Percentiles rank a stretch among this genome's conserved stretches.
phyloP scores from a whole-genome alignment of 2,329 filamentous ascomycete genomes.

The Teratosphaeria viscida region DNA sequence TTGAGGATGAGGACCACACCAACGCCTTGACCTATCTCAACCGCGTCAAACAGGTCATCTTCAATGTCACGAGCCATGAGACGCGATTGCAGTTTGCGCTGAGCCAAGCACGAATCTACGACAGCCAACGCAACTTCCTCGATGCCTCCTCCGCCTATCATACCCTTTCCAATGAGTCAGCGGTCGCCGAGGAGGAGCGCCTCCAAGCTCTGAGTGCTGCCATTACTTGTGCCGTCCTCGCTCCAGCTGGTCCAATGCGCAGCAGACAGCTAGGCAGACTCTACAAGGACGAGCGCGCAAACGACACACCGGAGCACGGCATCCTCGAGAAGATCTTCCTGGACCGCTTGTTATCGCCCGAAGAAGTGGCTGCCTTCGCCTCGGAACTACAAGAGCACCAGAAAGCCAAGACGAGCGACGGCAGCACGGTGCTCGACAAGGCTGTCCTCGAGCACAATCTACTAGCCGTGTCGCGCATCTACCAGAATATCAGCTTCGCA shows the following conservation, averaged over 20 bases:
- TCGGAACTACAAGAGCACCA: constrained; percentile 75
- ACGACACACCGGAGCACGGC: constrained; percentile 64
- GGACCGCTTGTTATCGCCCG: constrained; percentile 67
- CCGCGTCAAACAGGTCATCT: constrained; percentile 87
- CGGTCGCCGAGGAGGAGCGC: constrained; percentile 78
- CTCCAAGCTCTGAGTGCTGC: constrained; percentile 75
- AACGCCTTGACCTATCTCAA: constrained; percentile 80
- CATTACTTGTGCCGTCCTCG: constrained; percentile 84
- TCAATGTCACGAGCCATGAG: constrained; percentile 62
- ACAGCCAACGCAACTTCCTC: constrained; percentile 81
- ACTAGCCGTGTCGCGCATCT: constrained; percentile 60
- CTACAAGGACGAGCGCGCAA: constrained; percentile 84
- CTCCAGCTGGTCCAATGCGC: constrained; percentile 77
- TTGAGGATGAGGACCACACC: constrained; percentile 86
- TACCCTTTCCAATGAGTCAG: constrained; percentile 64
- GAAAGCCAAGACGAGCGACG: constrained; percentile 78
- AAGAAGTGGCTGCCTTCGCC: constrained; percentile 81
- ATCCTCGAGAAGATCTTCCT: constrained; percentile 98
- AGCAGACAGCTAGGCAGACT: constrained; percentile 70
- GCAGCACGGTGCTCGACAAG: constrained; percentile 82
- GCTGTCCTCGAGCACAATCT: constrained; percentile 96
- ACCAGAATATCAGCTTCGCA: constrained; percentile 46
- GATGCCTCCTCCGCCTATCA: constrained; percentile 83
- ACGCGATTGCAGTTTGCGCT: constrained; percentile 78
- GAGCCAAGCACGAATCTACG: constrained; percentile 83